These are phyloP conservation scores for Eucalyptus marginata DNA, from an alignment of 345 rosid species.

Conservation along the genomic window DNA sequence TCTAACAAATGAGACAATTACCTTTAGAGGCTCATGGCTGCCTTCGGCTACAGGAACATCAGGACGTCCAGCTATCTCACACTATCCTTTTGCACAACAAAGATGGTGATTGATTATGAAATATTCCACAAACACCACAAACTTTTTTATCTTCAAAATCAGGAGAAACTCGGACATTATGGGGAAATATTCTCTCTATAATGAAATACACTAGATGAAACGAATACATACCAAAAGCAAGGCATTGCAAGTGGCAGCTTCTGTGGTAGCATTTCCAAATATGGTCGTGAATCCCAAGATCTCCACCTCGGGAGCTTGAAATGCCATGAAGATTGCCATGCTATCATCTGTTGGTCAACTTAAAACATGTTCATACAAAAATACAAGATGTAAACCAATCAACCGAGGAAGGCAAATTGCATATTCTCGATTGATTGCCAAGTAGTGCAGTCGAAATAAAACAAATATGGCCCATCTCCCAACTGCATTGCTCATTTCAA, in stretches of 20 bases:
- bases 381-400: not conserved
- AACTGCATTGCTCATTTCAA: not conserved
- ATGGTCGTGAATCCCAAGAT: conserved; percentile 79
- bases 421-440: not conserved
- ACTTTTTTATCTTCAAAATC: not conserved
- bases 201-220: not conserved
- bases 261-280: conserved; percentile 72
- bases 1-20: conserved; percentile 6
- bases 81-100: conserved; percentile 70
- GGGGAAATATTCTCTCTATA: not conserved
- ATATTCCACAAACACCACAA: conserved; percentile 2
- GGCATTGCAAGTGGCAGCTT: conserved; percentile 79
- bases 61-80: conserved; percentile 86
- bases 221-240: conserved; percentile 55
- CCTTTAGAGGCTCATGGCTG: conserved; percentile 72
- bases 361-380: not conserved
- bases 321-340: conserved; percentile 96
- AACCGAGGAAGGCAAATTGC: not conserved
- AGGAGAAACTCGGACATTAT: not conserved
- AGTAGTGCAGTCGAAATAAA: not conserved
- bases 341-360: conserved; percentile 50
- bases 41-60: conserved; percentile 89
- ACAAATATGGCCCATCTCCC: not conserved
- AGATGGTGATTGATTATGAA: conserved; percentile 39
- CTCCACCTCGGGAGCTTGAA: conserved; percentile 65